A percentile compares a stretch with the other conserved stretches of the same genome.
These are phyloP conservation scores for Ustilago xerochloae DNA, from an alignment of 1,284 basidiomycete genomes.

Conservation along the genomic window DNA sequence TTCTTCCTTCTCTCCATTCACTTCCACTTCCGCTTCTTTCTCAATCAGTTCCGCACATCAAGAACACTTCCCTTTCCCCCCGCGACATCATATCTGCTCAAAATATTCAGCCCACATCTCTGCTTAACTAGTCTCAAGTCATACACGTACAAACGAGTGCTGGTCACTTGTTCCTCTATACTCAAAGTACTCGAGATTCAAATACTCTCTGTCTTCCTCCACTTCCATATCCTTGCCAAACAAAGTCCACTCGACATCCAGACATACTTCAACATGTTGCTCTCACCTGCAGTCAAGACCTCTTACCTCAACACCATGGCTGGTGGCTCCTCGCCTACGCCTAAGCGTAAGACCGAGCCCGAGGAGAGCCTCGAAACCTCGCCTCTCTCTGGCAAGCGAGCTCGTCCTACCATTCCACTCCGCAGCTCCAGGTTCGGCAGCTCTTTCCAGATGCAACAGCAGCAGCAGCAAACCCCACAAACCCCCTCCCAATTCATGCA, in stretches of 20 bases:
- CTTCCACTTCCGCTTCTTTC: background rate
- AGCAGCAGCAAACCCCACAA: conserved; percentile 8
- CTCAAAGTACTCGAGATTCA: background rate
- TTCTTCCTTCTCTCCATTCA: conserved; percentile 22
- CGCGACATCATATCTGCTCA: background rate
- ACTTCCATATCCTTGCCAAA: background rate
- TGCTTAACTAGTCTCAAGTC: background rate
- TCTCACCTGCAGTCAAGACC: conserved; percentile 50
- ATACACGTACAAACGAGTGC: conserved; percentile 8
- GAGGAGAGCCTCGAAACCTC: conserved; percentile 34
- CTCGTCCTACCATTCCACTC: conserved; percentile 36
- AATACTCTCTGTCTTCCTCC: background rate
- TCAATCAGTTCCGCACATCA: background rate
- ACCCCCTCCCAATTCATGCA: conserved; percentile 12
- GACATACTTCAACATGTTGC: conserved; percentile 27
- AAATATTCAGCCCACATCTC: background rate
- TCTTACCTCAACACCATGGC: conserved; percentile 52
- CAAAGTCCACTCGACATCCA: background rate
- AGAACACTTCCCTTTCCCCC: background rate
- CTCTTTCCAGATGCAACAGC: conserved; percentile 17
- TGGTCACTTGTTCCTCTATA: conserved; percentile 12
- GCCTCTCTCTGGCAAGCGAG: conserved; percentile 42
- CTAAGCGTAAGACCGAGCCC: conserved; percentile 37
- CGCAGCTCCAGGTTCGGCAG: conserved; percentile 30
- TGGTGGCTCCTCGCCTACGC: conserved; percentile 29